These are phyloP conservation scores for Hyphopichia buzzinii DNA, from an alignment of 1,139 yeast genomes.

Conservation along the genomic window DNA sequence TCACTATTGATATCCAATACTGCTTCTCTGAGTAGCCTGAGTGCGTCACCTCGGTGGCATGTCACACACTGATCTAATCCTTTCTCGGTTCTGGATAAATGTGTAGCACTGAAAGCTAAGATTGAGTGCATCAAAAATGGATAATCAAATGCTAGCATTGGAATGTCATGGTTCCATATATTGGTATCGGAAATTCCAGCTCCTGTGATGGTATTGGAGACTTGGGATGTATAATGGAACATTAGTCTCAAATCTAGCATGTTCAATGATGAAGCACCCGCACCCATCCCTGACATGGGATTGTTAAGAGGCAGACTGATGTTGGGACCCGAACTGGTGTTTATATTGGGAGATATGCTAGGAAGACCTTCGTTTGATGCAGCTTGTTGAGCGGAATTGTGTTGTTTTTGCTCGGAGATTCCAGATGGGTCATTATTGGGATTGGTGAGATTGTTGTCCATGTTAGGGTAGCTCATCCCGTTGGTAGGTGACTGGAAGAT, in stretches of 20 bases:
- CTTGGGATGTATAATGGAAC: conserved; percentile 84
- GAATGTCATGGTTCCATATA: conserved; percentile 87
- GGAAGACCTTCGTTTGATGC: conserved; percentile 11
- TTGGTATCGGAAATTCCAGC: conserved; percentile 87
- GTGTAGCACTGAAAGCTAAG: conserved; percentile 89
- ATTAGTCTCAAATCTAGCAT: conserved; percentile 76
- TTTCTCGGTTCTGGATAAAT: conserved; percentile 70
- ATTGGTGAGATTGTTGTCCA: not conserved
- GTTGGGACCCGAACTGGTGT: conserved; percentile 13
- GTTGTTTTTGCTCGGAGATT: not conserved
- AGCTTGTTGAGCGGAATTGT: not conserved
- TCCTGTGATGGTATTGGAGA: conserved; percentile 82
- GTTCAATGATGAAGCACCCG: conserved; percentile 42
- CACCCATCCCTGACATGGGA: conserved; percentile 16
- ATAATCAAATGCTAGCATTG: conserved; percentile 80
- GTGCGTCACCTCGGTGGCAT: conserved; percentile 82
- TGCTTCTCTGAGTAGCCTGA: conserved; percentile 76
- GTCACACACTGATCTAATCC: conserved; percentile 84
- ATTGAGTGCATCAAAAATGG: conserved; percentile 92
- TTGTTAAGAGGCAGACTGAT: conserved; percentile 11
- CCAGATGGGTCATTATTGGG: not conserved
- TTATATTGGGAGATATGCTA: conserved; percentile 28
- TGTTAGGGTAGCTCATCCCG: not conserved
- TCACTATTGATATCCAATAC: conserved; percentile 79
- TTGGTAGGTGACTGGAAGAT: not conserved